Percentiles rank a stretch among this genome's conserved stretches.
These are phyloP conservation scores for Eremochloa ophiuroides DNA, from an alignment of 176 grass and related monocot species.

Conservation along the genomic window DNA sequence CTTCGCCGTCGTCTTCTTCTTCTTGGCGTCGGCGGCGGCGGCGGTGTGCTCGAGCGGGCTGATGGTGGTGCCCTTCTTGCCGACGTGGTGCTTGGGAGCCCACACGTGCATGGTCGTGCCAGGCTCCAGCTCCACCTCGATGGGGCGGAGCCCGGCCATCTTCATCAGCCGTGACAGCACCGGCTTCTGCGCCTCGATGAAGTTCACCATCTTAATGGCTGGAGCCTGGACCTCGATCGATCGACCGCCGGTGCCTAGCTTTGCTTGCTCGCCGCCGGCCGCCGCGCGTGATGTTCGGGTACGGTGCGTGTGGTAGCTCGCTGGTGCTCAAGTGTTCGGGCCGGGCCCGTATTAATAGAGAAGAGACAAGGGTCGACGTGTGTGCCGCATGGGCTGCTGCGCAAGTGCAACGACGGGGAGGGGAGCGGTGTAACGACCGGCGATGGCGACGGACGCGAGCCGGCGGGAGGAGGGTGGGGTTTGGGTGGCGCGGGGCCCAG, in stretches of 20 bases:
- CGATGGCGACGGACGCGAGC: conserved; percentile 27
- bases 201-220: conserved; percentile 86
- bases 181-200: conserved; percentile 73
- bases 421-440: conserved; percentile 28
- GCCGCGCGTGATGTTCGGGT: neutral
- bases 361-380: conserved; percentile 11
- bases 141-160: conserved; percentile 59
- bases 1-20: neutral
- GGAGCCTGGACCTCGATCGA: neutral
- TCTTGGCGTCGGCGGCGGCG: neutral
- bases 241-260: neutral
- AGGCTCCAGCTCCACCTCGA: conserved; percentile 65
- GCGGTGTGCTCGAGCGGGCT: conserved; percentile 1
- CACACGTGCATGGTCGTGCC: conserved; percentile 85
- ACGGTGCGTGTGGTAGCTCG: neutral
- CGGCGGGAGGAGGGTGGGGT: conserved; percentile 25
- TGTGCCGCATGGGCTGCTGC: neutral
- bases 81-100: conserved; percentile 66
- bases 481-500: conserved; percentile 19
- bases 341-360: conserved; percentile 20
- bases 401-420: neutral
- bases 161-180: conserved; percentile 63
- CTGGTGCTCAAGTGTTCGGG: neutral
- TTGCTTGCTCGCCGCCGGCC: neutral
- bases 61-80: conserved; percentile 43